Base-by-base conservation (phyloP, 306 rosid genomes). In the Prunus mira region DNA sequence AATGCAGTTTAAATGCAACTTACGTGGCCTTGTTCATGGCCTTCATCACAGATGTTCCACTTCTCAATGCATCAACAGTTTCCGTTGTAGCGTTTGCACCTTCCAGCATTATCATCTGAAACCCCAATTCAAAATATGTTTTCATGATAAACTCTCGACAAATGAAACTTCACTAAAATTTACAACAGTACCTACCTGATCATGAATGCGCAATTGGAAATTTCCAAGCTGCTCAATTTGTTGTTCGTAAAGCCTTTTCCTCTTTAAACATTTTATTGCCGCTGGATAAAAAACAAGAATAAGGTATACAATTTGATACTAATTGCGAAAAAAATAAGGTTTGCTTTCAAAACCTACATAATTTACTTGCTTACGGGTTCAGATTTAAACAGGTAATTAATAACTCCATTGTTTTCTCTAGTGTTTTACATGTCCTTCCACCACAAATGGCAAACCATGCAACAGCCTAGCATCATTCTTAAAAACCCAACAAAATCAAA, bases 21-120 rank as follows among this genome's bases (percentile, higher is more conserved):
- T 84, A 96, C 98, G 96, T 92, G 76, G 97, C 90, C 84, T 91
- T 96, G 76, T 96, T 97, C 99, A 96, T 96, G 70, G 97, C 97
- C 88, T 96, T 96, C 99, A 96, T 96, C 30, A 92, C 88, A 76
- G 97, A 28, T n/a, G 98, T 97, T 72, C 99, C 99, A 17, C 89
- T 84, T 85, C 98, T 86, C 84, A 96, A 84, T 2, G 98, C 99
- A 77, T 96, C 99, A 41, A 96, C 99, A 1, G 98, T 96, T 87
- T 96, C 99, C 2, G 98, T 92, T 43, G 99, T 96, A 69, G 99
- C 99, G 55, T 96, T 96, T 65, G 99, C 98, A 74, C 97, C 96
- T 89, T 96, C 99, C 74, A 96, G 78, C 96, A 96, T 54, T 89
- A 96, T 96, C 98, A 96, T 96, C 99, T 96, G 28, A 52, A 45